Base-by-base conservation (phyloP, 495 filamentous ascomycete genomes). In the Tuber aestivum region DNA sequence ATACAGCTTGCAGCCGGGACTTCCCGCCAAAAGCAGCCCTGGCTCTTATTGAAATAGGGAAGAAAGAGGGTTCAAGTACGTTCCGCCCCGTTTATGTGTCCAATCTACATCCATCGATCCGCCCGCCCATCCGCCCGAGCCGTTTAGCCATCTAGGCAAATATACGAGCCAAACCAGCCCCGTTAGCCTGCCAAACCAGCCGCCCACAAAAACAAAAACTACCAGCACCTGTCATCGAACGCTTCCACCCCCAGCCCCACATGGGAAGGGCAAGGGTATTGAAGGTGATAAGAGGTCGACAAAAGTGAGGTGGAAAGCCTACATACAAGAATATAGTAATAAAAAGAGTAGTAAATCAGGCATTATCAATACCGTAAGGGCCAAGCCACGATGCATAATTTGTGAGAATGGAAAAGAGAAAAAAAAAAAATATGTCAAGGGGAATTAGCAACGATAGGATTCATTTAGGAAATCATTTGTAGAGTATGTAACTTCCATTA, bases 321-420 rank as follows among this genome's bases (percentile, higher is more conserved):
- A 65, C 27, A 65, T 65, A 65, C 56, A 65, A 65, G 56, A 65
- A 65, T n/a, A n/a, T n/a, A 65, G n/a, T 65, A 65, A 65, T 32
- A 32, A 27, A 65, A 65, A n/a, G n/a, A 65, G 12, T 65, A 32
- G 32, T 65, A 65, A 65, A 65, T 7, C 56, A 65, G 56, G 56
- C 12, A 65, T 32, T 32, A 65, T 10, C 56, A 65, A 32, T 65
- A 65, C 56, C 27, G 32, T n/a, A 32, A 21, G 56, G 56, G n/a
- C 27, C 56, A 4, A 65, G 56, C 56, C 27, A 12, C 56, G 56
- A 32, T 32, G 56, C 56, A 65, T 65, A 65, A 65, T 18, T 27
- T 27, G 56, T 32, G 56, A 65, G 56, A 3, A 65, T 65, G 12
- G 27, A 32, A 65, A 65, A 27, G 10, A 3, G 32, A 32, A 16